Conservation (phyloP, 352 stramenopile species). For the Phytophthora syringae region DNA sequence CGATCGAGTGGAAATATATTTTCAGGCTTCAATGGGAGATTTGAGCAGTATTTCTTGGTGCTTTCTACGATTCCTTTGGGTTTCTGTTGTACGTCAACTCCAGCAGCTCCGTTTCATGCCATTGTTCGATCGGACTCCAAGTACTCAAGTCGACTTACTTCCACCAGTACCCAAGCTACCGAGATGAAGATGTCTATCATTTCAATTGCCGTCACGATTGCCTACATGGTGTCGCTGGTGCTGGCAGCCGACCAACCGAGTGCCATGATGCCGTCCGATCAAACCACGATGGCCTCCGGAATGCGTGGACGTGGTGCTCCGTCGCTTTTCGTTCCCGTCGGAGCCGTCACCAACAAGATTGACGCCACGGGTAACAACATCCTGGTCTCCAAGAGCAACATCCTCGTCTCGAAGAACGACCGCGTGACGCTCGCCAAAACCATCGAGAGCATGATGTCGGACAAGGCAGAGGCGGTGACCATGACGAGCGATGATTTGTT, state of each 20-base stretch:
- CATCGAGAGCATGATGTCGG: slow-evolving; percentile 16
- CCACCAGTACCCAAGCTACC: too few relatives aligned
- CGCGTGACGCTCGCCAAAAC: slow-evolving; percentile 14
- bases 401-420: slow-evolving; percentile 10
- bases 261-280: slow-evolving; percentile 1
- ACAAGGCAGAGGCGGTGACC: background rate
- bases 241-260: slow-evolving; percentile 10
- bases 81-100: too few relatives aligned
- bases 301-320: background rate
- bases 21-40: too few relatives aligned
- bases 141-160: background rate
- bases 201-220: slow-evolving; percentile 1
- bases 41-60: background rate
- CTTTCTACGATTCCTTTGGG: too few relatives aligned
- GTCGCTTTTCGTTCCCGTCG: background rate
- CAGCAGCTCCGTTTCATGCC: background rate
- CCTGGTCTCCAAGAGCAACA: background rate
- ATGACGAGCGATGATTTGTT: slow-evolving; percentile 12
- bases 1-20: too few relatives aligned
- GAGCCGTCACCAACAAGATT: background rate
- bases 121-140: too few relatives aligned
- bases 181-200: slow-evolving; percentile 7
- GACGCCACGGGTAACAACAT: background rate
- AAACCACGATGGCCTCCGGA: background rate
- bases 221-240: slow-evolving; percentile 12